A percentile compares a stretch with the other conserved stretches of the same genome.
phyloP scores from a whole-genome alignment of 2,329 filamentous ascomycete species.

The Neophaeococcomyces aloes region DNA sequence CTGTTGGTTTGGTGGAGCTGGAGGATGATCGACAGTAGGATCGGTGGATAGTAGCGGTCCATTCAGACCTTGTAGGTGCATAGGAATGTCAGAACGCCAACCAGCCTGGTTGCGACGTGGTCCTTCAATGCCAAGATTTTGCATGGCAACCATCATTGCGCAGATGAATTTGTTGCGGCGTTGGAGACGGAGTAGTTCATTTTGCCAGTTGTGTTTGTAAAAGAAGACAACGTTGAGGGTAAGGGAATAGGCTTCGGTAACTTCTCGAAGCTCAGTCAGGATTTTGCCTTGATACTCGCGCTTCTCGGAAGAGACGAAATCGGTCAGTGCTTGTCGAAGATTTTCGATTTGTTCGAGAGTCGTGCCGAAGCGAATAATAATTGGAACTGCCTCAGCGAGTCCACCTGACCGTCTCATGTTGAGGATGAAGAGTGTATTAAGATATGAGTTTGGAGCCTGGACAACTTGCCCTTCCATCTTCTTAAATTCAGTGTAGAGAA shows the following conservation, averaged over 20 bases:
- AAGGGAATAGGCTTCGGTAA: conserved; percentile 74
- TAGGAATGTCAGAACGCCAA: conserved; percentile 54
- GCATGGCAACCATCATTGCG: conserved; percentile 77
- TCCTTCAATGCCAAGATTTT: conserved; percentile 73
- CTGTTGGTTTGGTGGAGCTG: conserved; percentile 6
- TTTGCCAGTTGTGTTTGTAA: conserved; percentile 95
- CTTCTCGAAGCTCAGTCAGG: conserved; percentile 68
- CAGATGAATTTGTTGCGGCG: conserved; percentile 91
- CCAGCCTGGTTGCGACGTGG: conserved; percentile 64
- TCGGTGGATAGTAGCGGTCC: conserved; percentile 36
- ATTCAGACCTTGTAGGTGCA: conserved; percentile 47
- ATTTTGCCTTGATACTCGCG: conserved; percentile 82
- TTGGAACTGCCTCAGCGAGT: conserved; percentile 72
- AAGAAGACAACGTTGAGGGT: conserved; percentile 91
- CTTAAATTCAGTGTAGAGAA: conserved; percentile 95
- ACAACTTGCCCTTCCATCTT: conserved; percentile 97
- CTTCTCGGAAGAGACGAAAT: conserved; percentile 76
- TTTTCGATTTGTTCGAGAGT: conserved; percentile 70
- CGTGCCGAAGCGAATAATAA: conserved; percentile 82
- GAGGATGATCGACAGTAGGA: conserved; percentile 21
- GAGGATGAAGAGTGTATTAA: conserved; percentile 88
- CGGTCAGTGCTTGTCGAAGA: conserved; percentile 67
- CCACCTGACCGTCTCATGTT: conserved; percentile 87
- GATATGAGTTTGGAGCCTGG: conserved; percentile 81
- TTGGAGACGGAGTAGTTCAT: conserved; percentile 78